These are phyloP conservation scores for Trichoderma aggressivum DNA, from an alignment of 2,329 filamentous ascomycete species.

Conservation along the genomic window DNA sequence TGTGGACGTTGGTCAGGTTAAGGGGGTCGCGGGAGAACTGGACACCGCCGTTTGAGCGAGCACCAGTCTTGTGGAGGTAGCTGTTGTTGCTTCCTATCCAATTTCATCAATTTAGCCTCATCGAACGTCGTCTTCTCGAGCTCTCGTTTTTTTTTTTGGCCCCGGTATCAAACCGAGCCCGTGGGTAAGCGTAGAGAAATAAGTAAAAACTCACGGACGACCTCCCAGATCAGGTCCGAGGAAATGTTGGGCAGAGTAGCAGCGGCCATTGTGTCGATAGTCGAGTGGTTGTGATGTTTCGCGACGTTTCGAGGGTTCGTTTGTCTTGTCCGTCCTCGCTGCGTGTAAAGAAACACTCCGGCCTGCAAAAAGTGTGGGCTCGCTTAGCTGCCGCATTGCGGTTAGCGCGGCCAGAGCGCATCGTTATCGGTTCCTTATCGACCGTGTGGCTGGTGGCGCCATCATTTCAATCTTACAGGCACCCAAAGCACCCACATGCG, in stretches of 20 bases:
- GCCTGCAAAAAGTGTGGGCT: slow-evolving; percentile 40
- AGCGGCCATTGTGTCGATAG: slow-evolving; percentile 51
- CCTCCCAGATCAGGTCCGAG: slow-evolving; percentile 89
- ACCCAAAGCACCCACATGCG: slow-evolving; percentile 1
- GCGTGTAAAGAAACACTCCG: not conserved
- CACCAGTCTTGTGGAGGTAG: slow-evolving; percentile 85
- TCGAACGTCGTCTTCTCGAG: not conserved
- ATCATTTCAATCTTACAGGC: not conserved
- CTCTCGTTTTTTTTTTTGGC: not conserved
- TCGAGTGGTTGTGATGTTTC: slow-evolving; percentile 30
- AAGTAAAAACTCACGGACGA: slow-evolving; percentile 77
- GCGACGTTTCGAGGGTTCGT: slow-evolving; percentile 20
- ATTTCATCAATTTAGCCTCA: slow-evolving; percentile 22
- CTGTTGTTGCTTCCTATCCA: slow-evolving; percentile 76
- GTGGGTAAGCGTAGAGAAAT: not conserved
- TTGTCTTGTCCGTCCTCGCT: not conserved
- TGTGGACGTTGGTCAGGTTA: slow-evolving; percentile 89
- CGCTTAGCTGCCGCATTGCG: slow-evolving; percentile 33
- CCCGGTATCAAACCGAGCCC: not conserved
- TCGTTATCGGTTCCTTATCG: slow-evolving; percentile 22
- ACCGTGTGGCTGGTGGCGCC: not conserved
- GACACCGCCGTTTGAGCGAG: slow-evolving; percentile 68
- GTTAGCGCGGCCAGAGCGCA: slow-evolving; percentile 26
- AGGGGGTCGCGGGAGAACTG: slow-evolving; percentile 93
- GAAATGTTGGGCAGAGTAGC: slow-evolving; percentile 70